A percentile compares a stretch with the other conserved stretches of the same genome.
Conservation (phyloP, 2,329 filamentous ascomycete genomes). For the Aspergillus puulaauensis region DNA sequence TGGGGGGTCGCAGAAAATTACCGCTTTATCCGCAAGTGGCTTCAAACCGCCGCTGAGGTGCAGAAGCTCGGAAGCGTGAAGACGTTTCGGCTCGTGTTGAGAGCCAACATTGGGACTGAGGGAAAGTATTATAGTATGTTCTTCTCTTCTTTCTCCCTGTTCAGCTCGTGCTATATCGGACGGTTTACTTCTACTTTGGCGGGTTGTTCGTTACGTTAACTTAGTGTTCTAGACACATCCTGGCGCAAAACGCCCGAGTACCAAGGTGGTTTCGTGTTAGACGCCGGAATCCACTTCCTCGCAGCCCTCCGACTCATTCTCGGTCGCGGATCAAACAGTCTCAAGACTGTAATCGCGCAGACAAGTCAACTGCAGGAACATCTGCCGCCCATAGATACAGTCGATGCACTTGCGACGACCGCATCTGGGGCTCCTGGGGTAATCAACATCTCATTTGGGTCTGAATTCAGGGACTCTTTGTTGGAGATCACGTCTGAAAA, state of each 20-base stretch:
- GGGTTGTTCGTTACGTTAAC: not conserved
- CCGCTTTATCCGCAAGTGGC: slow-evolving; percentile 52
- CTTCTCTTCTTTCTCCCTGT: slow-evolving; percentile 3
- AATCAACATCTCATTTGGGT: slow-evolving; percentile 54
- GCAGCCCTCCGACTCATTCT: slow-evolving; percentile 54
- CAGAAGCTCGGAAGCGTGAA: slow-evolving; percentile 49
- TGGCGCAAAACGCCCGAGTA: slow-evolving; percentile 59
- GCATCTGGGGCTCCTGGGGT: slow-evolving; percentile 51
- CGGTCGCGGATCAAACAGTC: slow-evolving; percentile 38
- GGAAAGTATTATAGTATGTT: slow-evolving; percentile 55
- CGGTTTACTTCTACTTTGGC: not conserved
- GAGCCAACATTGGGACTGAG: slow-evolving; percentile 45
- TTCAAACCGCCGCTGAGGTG: slow-evolving; percentile 47
- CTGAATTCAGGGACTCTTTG: slow-evolving; percentile 48
- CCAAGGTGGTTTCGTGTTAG: slow-evolving; percentile 60
- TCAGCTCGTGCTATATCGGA: not conserved
- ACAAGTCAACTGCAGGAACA: slow-evolving; percentile 51
- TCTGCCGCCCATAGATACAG: slow-evolving; percentile 57
- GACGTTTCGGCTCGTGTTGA: slow-evolving; percentile 51
- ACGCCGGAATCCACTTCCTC: slow-evolving; percentile 58
- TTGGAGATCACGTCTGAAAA: slow-evolving; percentile 54
- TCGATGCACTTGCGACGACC: slow-evolving; percentile 53
- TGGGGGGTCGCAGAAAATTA: slow-evolving; percentile 60
- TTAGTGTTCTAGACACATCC: slow-evolving; percentile 40
- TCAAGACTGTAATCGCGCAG: slow-evolving; percentile 49